These are phyloP conservation scores for Didymella exigua DNA, from an alignment of 2,329 filamentous ascomycete genomes.

Conservation along the genomic window DNA sequence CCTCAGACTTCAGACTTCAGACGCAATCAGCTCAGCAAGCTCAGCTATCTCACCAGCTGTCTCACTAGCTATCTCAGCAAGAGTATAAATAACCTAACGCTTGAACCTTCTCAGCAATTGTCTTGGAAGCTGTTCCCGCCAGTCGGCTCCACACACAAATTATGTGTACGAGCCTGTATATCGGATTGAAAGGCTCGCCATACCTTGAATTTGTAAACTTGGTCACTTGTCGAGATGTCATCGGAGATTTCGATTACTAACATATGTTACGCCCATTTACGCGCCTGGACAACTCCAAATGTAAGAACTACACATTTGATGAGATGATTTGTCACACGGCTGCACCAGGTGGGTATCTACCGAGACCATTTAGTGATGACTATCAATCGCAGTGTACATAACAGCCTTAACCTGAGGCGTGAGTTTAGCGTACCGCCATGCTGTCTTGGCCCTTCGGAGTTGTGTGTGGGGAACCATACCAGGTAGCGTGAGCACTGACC, in stretches of 20 bases:
- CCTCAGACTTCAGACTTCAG: neutral
- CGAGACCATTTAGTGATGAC: neutral
- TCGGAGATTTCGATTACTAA: neutral
- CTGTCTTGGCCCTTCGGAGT: constrained; percentile 32
- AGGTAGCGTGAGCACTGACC: constrained; percentile 14
- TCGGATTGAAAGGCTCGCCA: neutral
- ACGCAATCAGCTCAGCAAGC: neutral
- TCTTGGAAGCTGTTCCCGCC: neutral
- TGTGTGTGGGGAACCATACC: constrained; percentile 45
- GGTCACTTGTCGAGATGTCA: neutral
- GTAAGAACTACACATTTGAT: neutral
- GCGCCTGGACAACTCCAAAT: neutral
- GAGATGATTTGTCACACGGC: neutral
- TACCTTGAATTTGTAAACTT: no score
- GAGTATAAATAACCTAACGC: neutral
- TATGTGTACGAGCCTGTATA: neutral
- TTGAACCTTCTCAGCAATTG: neutral
- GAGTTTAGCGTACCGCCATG: constrained; percentile 18
- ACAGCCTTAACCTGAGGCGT: constrained; percentile 14
- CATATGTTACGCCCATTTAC: neutral
- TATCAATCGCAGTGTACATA: constrained; percentile 6
- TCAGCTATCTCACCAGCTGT: neutral
- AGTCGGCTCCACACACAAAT: neutral
- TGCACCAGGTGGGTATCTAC: neutral
- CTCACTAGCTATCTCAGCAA: neutral